These are phyloP conservation scores for Pistacia vera DNA, from an alignment of 345 rosid genomes.

Conservation along the genomic window DNA sequence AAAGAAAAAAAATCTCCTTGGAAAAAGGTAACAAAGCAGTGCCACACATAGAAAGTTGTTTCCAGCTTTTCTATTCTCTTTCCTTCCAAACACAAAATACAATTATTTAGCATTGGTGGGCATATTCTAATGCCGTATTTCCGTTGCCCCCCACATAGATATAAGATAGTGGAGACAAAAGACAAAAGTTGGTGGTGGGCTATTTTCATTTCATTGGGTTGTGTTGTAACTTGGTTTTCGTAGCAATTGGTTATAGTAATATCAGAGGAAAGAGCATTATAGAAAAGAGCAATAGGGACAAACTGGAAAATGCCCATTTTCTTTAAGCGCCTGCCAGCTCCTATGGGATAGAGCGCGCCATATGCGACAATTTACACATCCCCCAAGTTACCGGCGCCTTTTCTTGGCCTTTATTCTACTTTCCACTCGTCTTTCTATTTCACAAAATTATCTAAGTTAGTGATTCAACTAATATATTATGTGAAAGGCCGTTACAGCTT, in stretches of 20 bases:
- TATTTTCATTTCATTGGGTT: background rate
- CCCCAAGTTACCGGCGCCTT: too few relatives aligned
- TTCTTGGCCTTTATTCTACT: too few relatives aligned
- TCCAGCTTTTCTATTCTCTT: constrained; percentile 7
- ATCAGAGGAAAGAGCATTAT: background rate
- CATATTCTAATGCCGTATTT: background rate
- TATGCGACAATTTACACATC: too few relatives aligned
- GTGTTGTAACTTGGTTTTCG: background rate
- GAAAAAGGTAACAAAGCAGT: background rate
- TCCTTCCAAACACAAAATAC: background rate
- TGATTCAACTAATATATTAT: too few relatives aligned
- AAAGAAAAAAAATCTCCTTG: background rate
- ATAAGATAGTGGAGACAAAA: constrained; percentile 9
- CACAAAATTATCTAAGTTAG: too few relatives aligned
- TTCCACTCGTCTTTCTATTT: too few relatives aligned
- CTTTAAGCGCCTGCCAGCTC: too few relatives aligned
- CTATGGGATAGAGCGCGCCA: too few relatives aligned
- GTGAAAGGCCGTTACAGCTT: too few relatives aligned
- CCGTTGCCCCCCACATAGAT: background rate
- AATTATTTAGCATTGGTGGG: too few relatives aligned
- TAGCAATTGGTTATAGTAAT: background rate
- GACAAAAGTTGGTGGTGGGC: constrained; percentile 12
- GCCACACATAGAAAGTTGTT: background rate
- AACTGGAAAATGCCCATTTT: too few relatives aligned
- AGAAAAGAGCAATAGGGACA: background rate